Base-by-base conservation (phyloP, 2,329 filamentous ascomycete species). In the Knoxdaviesia proteae region DNA sequence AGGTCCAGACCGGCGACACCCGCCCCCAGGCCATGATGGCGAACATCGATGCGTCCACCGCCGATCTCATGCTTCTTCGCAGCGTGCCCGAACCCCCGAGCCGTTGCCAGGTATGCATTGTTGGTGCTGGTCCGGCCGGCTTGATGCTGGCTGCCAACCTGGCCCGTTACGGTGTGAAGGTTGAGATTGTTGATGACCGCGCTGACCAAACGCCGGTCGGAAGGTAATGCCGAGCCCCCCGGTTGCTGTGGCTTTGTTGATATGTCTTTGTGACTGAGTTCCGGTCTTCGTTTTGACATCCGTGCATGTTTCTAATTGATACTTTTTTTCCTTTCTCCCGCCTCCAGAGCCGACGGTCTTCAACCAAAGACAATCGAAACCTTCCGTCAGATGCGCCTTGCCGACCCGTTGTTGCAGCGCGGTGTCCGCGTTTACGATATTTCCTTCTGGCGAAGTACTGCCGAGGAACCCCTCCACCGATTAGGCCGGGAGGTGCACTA, bases 281-380 rank as follows among this genome's bases (percentile, higher is more conserved):
- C 35, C 36, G 7, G 8, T 30, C 41, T 34, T 32, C 5, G 10
- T 31, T 37, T 42, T 10, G 5, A 29, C 20, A 20, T 11, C 7
- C 8, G n/a, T 7, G 7, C 32, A 8, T 36, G 32, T 33, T 34
- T 11, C 11, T n/a, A 38, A 36, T 5, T 10, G 11, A 11, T 30
- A 11, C 11, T 33, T 33, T 9, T 42, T 44, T 31, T 34, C 39
- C 36, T 34, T 38, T 32, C 31, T 36, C n/a, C 39, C 29, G 41
- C 42, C 39, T 47, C 44, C 51, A 69, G 67, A 55, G 78, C 78
- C 47, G 80, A 84, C 55, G 80, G 80, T 36, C 62, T 84, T 42
- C 80, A 84, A 52, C 80, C 80, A 38, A 84, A 84, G 59, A 80
- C 78, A 1, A 81, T 86, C 51, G 80, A 84, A 60, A 84, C 80